Base-by-base conservation (phyloP, 441 rosid genomes). In the Aleurites moluccanus region DNA sequence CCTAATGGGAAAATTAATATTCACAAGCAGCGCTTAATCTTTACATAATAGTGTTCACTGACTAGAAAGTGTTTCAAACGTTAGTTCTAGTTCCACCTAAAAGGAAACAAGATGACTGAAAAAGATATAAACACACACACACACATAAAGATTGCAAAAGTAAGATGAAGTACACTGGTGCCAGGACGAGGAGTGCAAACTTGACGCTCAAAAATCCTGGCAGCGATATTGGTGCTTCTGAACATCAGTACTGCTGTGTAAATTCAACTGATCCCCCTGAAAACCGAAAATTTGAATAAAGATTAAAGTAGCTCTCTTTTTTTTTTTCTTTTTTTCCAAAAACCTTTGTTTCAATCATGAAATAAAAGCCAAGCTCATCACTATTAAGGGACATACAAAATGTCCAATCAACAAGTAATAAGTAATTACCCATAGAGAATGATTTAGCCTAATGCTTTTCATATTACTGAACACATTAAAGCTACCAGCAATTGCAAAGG, bases 171-270 rank as follows among this genome's bases (percentile, higher is more conserved):
- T 89, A 86, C 93, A 74, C 86, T 88, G 53, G 97, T 92, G 68
- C 97, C 94, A 5, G 93, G 95, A 82, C 89, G 81, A 73, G 96
- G 88, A 75, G 83, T 78, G 45, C 86, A 85, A 79, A 91, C 86
- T 85, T 96, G 97, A 67, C 99, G 94, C 75, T 92, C 97, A 77
- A 96, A 96, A 79, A 93, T 85, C 89, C 97, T 86, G 82, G 93
- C 86, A 75, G 85, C 83, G 70, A 96, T 85, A 87, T 93, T 96
- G 83, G 79, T 80, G 82, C 87, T 91, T 73, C 79, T 82, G 80
- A 85, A 89, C 99, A 91, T 93, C 79, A 80, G 81, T 72, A 28
- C 65, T 30, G 71, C 21, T 52, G 61, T 78, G 49, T 25, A 57
- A 70, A 49, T 67, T 74, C 69, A 73, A 74, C 49, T 69, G 42